phyloP scores from a whole-genome alignment of 768 basidiomycete genomes.

The Rhizopogon vesiculosus region DNA sequence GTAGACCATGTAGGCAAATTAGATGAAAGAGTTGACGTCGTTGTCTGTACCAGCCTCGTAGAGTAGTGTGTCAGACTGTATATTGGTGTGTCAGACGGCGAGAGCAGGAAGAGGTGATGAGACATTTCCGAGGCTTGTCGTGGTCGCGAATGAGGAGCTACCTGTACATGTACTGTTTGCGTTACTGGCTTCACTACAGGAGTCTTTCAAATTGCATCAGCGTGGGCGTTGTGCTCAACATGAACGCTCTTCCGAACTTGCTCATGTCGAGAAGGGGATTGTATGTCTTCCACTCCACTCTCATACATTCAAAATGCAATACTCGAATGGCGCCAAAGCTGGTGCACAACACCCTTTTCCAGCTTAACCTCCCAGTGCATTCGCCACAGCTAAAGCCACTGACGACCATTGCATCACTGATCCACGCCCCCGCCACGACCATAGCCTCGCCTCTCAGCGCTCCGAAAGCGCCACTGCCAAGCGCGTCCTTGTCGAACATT shows the following conservation, averaged over 20 bases:
- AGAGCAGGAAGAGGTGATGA: conserved; percentile 81
- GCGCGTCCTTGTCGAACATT: conserved; percentile 3
- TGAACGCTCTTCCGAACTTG: conserved; percentile 3
- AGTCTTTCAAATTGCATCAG: not conserved
- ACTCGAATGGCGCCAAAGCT: not conserved
- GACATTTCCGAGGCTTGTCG: conserved; percentile 47
- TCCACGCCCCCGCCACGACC: not conserved
- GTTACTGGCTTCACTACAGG: too few relatives aligned
- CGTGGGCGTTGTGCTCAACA: not conserved
- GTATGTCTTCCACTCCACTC: not conserved
- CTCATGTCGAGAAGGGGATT: conserved; percentile 5
- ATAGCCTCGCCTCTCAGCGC: not conserved
- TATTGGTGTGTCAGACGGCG: conserved; percentile 82
- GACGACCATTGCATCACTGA: not conserved
- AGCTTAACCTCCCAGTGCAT: not conserved
- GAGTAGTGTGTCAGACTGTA: conserved; percentile 83
- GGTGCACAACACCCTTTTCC: not conserved
- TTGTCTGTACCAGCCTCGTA: conserved; percentile 58
- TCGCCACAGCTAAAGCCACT: not conserved
- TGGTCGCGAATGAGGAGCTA: too few relatives aligned
- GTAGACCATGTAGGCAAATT: conserved; percentile 90
- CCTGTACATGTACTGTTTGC: not conserved
- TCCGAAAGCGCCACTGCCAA: not conserved
- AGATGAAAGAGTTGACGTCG: conserved; percentile 66
- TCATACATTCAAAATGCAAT: conserved; percentile 1